Conservation (phyloP, 441 rosid genomes). For the Geranium incanum region DNA sequence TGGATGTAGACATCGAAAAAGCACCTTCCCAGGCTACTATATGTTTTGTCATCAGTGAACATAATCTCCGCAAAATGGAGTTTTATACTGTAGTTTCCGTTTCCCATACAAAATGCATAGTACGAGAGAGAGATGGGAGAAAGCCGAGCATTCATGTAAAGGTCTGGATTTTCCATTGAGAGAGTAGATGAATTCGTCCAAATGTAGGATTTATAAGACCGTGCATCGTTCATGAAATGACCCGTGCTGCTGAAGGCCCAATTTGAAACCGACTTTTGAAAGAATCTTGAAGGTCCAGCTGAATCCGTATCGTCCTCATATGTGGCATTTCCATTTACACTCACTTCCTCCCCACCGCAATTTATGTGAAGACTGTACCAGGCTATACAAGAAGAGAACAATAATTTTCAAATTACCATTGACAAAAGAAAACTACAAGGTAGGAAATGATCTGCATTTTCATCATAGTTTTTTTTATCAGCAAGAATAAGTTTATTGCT, state of each 20-base stretch:
- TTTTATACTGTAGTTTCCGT: conserved; percentile 40
- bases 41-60: conserved; percentile 19
- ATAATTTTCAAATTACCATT: conserved; percentile 8
- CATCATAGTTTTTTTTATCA: background rate
- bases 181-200: conserved; percentile 18
- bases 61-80: conserved; percentile 62
- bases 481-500: background rate
- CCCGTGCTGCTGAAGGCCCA: conserved; percentile 57
- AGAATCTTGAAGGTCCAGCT: conserved; percentile 21
- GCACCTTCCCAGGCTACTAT: conserved; percentile 41
- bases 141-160: conserved; percentile 41
- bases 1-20: conserved; percentile 51
- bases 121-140: conserved; percentile 51
- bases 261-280: conserved; percentile 9
- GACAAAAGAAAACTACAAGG: background rate
- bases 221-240: conserved; percentile 35
- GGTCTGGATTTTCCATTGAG: conserved; percentile 22
- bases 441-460: no score
- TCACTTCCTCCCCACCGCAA: conserved; percentile 39
- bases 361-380: conserved; percentile 40
- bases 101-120: conserved; percentile 39
- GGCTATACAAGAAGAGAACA: conserved; percentile 20
- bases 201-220: background rate
- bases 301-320: conserved; percentile 30
- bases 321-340: conserved; percentile 11